These are phyloP conservation scores for Balamuthia mandrillaris DNA, from an alignment of 208 protist species.

Conservation along the genomic window DNA sequence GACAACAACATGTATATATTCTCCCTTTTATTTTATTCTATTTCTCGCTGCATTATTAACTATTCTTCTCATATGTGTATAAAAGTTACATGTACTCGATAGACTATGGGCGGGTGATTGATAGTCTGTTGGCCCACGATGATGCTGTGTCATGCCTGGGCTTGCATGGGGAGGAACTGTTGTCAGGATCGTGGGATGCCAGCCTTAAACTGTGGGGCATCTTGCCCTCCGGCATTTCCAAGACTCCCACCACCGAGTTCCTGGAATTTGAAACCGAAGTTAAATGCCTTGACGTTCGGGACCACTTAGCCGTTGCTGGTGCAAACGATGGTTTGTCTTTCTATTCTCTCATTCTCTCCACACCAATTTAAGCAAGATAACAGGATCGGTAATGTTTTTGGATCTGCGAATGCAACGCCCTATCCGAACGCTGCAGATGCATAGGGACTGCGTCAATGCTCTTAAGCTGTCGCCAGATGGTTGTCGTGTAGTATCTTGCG, in stretches of 20 bases:
- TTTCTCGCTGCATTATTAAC: neutral
- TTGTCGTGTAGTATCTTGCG: no score
- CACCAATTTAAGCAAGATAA: no score
- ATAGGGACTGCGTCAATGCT: no score
- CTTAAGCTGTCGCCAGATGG: no score
- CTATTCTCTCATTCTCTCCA: no score
- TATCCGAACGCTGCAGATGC: no score
- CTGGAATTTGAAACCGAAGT: slow-evolving; percentile 55
- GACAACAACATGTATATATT: slow-evolving; percentile 65
- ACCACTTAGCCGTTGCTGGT: slow-evolving; percentile 1
- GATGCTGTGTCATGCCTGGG: slow-evolving; percentile 60
- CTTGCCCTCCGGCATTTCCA: neutral
- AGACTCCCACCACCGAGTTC: slow-evolving; percentile 56
- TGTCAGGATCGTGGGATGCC: slow-evolving; percentile 38
- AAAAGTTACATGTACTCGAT: slow-evolving; percentile 66
- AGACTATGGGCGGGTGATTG: slow-evolving; percentile 54
- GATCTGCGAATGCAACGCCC: no score
- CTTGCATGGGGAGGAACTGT: slow-evolving; percentile 40
- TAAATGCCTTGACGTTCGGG: slow-evolving; percentile 41
- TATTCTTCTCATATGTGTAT: slow-evolving; percentile 28
- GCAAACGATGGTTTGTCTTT: slow-evolving; percentile 46
- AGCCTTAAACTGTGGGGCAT: neutral
- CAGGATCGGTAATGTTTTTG: no score
- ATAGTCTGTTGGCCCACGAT: slow-evolving; percentile 53
- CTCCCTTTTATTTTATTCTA: neutral